phyloP scores from a whole-genome alignment of 179 eudicot genomes.

The Beta lomatogona region DNA sequence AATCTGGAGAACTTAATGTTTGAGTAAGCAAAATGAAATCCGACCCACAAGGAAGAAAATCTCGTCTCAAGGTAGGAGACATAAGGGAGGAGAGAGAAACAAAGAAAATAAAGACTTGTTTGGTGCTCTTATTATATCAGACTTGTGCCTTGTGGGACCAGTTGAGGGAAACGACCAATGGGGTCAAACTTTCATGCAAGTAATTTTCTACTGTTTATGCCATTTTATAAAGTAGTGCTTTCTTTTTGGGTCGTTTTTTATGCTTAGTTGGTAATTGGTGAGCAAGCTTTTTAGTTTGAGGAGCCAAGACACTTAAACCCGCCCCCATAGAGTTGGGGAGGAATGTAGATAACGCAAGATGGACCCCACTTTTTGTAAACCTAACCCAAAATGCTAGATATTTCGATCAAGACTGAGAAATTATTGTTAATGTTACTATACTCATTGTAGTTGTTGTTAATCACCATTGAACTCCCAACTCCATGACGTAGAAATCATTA shows the following conservation, averaged over 20 bases:
- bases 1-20: conserved; percentile 14
- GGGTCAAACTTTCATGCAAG: conserved; percentile 5
- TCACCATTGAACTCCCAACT: no score
- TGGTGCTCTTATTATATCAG: conserved; percentile 20
- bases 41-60: conserved; percentile 35
- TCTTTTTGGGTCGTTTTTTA: background rate
- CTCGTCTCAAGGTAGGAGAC: conserved; percentile 40
- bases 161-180: conserved; percentile 14
- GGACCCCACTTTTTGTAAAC: background rate
- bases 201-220: background rate
- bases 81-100: background rate
- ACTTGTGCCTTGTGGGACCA: conserved; percentile 1
- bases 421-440: no score
- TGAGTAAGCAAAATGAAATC: conserved; percentile 12
- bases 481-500: no score
- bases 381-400: background rate
- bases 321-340: conserved; percentile 6
- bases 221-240: background rate
- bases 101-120: background rate
- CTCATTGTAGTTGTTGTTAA: no score
- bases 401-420: no score
- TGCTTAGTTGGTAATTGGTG: background rate
- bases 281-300: background rate
- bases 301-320: background rate
- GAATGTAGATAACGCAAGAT: background rate